These are phyloP conservation scores for Aristolochia contorta DNA, from an alignment of 164 flowering plant species.

Conservation along the genomic window DNA sequence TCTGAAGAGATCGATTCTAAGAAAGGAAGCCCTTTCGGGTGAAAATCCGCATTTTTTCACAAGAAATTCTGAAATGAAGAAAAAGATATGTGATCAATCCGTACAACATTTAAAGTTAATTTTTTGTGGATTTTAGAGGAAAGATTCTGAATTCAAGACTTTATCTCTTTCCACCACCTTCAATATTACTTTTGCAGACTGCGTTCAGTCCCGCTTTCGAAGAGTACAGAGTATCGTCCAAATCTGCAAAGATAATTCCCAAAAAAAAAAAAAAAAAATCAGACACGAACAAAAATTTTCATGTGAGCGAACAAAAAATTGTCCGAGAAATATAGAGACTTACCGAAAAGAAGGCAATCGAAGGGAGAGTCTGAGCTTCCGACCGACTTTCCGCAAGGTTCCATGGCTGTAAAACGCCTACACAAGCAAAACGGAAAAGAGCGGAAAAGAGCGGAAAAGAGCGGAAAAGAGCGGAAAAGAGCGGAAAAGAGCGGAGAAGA, in stretches of 20 bases:
- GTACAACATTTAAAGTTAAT: background rate
- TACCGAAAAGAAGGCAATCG: constrained; percentile 55
- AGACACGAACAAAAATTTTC: background rate
- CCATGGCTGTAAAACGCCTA: constrained; percentile 18
- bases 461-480: background rate
- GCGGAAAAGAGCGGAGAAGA: background rate
- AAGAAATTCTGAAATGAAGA: constrained; percentile 45
- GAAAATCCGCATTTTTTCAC: constrained; percentile 59
- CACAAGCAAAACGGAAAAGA: no score
- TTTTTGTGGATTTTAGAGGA: background rate
- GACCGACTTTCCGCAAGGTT: constrained; percentile 19
- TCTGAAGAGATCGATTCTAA: constrained; percentile 65
- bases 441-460: background rate
- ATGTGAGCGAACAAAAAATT: background rate
- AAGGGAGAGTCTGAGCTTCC: constrained; percentile 25
- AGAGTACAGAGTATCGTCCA: constrained; percentile 85
- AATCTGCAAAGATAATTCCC: constrained; percentile 37
- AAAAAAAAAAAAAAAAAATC: no score
- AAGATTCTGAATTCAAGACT: background rate
- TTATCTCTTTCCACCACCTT: constrained; percentile 48
- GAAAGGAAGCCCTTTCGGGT: constrained; percentile 38
- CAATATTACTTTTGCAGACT: constrained; percentile 59
- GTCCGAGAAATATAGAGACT: background rate
- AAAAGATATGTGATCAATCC: background rate
- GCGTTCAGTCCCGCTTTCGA: constrained; percentile 45